phyloP scores from a whole-genome alignment of 2,329 filamentous ascomycete genomes.

The Fusarium hainanense region DNA sequence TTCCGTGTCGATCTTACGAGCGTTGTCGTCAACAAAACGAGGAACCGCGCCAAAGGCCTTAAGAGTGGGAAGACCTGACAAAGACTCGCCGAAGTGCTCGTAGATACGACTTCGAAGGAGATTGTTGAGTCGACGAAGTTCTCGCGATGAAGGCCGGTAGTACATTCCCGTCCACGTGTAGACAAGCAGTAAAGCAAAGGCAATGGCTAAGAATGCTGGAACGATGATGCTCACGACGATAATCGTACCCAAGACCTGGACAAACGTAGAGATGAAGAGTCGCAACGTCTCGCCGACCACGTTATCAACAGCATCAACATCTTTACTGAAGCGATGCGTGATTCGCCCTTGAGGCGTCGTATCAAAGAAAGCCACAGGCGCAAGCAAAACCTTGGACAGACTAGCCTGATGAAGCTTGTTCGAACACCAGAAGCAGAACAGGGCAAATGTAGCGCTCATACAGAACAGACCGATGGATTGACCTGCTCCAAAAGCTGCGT shows the following conservation, averaged over 20 bases:
- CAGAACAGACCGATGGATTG: slow-evolving; percentile 22
- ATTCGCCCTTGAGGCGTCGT: slow-evolving; percentile 27
- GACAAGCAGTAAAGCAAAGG: not conserved
- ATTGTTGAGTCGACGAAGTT: slow-evolving; percentile 22
- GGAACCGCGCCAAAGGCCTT: slow-evolving; percentile 24
- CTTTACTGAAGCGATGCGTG: slow-evolving; percentile 27
- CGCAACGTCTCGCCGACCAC: slow-evolving; percentile 22
- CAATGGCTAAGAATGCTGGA: slow-evolving; percentile 16
- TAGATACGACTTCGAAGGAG: slow-evolving; percentile 30
- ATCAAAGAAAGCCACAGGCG: slow-evolving; percentile 23
- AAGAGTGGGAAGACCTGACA: slow-evolving; percentile 18
- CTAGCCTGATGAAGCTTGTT: slow-evolving; percentile 24
- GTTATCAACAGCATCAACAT: slow-evolving; percentile 27
- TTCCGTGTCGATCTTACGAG: slow-evolving; percentile 19
- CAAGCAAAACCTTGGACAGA: slow-evolving; percentile 10
- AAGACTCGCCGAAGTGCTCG: slow-evolving; percentile 24
- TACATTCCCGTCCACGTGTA: slow-evolving; percentile 32
- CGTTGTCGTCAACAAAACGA: slow-evolving; percentile 18
- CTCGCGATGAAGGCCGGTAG: slow-evolving; percentile 16
- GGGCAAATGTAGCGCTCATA: slow-evolving; percentile 15
- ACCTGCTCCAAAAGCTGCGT: slow-evolving; percentile 15
- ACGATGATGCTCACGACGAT: slow-evolving; percentile 27
- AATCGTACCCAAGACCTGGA: slow-evolving; percentile 21
- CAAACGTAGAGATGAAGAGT: slow-evolving; percentile 22
- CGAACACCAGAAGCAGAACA: slow-evolving; percentile 34